Percentiles rank a stretch among this genome's conserved stretches.
Evolutionary conservation across 176 grass and related monocot genomes (phyloP).

Genomic region (Metroxylon sagu): DNA sequence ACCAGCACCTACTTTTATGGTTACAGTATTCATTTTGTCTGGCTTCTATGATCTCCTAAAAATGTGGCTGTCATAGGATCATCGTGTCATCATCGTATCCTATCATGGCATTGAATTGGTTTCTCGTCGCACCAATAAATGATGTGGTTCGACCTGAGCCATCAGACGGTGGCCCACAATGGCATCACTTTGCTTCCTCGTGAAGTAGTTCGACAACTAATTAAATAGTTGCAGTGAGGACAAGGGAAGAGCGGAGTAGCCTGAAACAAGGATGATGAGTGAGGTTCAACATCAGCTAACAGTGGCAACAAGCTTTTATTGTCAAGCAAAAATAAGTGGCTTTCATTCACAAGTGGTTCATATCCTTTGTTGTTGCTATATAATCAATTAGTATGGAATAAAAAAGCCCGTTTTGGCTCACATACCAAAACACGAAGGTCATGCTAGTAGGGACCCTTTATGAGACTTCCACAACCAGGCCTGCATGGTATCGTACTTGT

Average conservation of each 20-base stretch:
- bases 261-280: neutral
- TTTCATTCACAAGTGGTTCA: neutral
- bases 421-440: too few relatives aligned
- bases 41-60: too few relatives aligned
- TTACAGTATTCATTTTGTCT: too few relatives aligned
- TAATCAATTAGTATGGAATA: too few relatives aligned
- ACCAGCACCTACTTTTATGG: too few relatives aligned
- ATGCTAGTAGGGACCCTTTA: neutral
- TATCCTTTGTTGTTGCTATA: too few relatives aligned
- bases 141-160: neutral
- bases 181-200: neutral
- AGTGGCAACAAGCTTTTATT: too few relatives aligned
- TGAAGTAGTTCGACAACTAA: neutral
- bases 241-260: neutral
- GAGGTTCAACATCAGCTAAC: neutral
- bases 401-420: too few relatives aligned
- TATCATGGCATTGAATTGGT: too few relatives aligned
- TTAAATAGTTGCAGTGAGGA: neutral
- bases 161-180: neutral
- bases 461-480: neutral
- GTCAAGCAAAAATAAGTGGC: neutral
- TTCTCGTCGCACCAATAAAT: neutral
- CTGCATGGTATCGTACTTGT: too few relatives aligned
- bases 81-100: too few relatives aligned
- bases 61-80: too few relatives aligned